Base-by-base conservation (phyloP, 2,329 filamentous ascomycete species). In the Ophiosphaerella herpotricha region DNA sequence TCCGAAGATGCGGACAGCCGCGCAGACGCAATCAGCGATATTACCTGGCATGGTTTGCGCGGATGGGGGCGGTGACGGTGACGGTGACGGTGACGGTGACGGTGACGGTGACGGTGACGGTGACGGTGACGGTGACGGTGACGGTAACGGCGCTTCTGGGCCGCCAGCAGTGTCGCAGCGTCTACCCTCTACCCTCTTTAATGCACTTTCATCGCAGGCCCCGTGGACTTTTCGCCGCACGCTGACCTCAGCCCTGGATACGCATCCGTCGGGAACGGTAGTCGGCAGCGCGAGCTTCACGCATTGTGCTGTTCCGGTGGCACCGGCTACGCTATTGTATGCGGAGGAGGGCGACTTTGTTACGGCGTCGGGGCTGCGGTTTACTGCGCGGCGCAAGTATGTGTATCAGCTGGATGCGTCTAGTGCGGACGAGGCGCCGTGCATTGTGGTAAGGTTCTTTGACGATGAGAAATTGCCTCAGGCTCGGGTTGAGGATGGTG, bases 261-360 rank as follows among this genome's bases (percentile, higher is more conserved):
- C 79, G 0, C 85, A 88, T 48, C 88, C 87, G 0, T 87, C 80
- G 46, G 88, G 88, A 0, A 82, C 78, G 37, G 87, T 90, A 50
- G 78, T 74, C 8, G 89, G 89, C 5, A 85, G 77, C 0, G 86
- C 87, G 1, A 77, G 73, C 8, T 91, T 93, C 49, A 74, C 83
- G 2, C 78, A 87, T 0, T 80, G 86, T 2, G 70, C 76, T 9
- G 33, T 50, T 9, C 13, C 36, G 1, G 1, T 32, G 12, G 43
- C 13, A 3, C 43, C 52, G 1, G 3, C 80, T 80, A 85, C 89
- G 62, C 87, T 89, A 43, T 76, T 90, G 2, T 90, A 90, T 64
- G 71, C 84, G 39, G 86, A 89, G 61, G 80, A 86, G 53, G 88
- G 88, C 7, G 79, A 81, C 3, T 89, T 91, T 63, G 77, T 71